phyloP scores from a whole-genome alignment of 2,329 filamentous ascomycete genomes.

The Paecilomyces sp. region DNA sequence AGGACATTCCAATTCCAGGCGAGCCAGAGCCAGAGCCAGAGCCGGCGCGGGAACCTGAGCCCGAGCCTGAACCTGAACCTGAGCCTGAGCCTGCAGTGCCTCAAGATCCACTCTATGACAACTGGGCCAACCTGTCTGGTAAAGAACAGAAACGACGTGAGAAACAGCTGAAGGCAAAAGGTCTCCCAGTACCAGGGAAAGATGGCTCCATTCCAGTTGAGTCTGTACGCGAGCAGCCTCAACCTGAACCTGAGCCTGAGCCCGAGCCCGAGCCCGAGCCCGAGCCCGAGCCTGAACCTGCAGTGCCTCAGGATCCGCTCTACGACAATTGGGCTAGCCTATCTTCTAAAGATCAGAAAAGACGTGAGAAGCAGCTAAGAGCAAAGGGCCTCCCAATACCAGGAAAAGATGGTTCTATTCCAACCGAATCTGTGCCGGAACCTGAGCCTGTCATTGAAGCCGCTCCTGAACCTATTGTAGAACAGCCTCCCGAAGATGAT shows the following conservation, averaged over 20 bases:
- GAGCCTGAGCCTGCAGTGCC: conserved; percentile 22
- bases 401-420: conserved; percentile 5
- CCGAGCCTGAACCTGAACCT: conserved; percentile 7
- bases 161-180: conserved; percentile 20
- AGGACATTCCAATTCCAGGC: conserved; percentile 7
- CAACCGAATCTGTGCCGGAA: conserved; percentile 8
- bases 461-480: conserved; percentile 14
- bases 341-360: conserved; percentile 20
- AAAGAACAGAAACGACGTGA: conserved; percentile 28
- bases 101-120: not conserved
- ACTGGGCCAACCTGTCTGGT: conserved; percentile 1
- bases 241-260: conserved; percentile 23
- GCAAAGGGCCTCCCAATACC: conserved; percentile 4
- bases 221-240: conserved; percentile 7
- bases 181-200: not conserved
- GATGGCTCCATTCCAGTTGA: conserved; percentile 7
- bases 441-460: conserved; percentile 24
- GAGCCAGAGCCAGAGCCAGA: not conserved
- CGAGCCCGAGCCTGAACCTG: conserved; percentile 24
- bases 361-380: conserved; percentile 27
- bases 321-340: conserved; percentile 2
- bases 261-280: conserved; percentile 16
- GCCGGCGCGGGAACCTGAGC: conserved; percentile 7
- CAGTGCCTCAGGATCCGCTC: conserved; percentile 7
- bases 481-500: conserved; percentile 7